These are phyloP conservation scores for Striga asiatica DNA, from an alignment of 257 asterid genomes.

Conservation along the genomic window DNA sequence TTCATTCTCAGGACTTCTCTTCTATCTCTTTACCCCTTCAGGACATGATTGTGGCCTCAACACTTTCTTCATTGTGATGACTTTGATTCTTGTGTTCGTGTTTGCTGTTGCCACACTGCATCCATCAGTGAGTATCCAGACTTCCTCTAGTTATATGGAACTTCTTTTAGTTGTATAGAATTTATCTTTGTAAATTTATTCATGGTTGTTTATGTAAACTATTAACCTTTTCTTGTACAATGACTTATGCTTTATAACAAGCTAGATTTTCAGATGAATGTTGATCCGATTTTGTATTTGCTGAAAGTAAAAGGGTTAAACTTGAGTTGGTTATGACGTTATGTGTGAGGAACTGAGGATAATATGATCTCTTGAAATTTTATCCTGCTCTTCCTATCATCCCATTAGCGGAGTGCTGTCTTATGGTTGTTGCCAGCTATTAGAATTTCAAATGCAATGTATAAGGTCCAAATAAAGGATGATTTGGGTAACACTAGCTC, in stretches of 20 bases:
- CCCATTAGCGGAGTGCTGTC: neutral
- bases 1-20: constrained; percentile 69
- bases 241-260: neutral
- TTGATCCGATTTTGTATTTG: neutral
- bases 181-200: neutral
- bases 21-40: constrained; percentile 65
- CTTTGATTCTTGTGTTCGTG: constrained; percentile 43
- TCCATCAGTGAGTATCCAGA: constrained; percentile 48
- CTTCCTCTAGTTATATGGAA: neutral
- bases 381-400: neutral
- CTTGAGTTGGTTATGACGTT: neutral
- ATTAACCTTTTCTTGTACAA: neutral
- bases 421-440: neutral
- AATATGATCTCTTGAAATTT: neutral
- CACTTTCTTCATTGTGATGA: constrained; percentile 66
- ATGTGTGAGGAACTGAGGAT: neutral
- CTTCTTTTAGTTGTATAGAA: too few relatives aligned
- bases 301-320: neutral
- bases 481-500: neutral
- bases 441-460: neutral
- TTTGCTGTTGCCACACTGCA: constrained; percentile 68
- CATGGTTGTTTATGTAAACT: neutral
- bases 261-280: neutral
- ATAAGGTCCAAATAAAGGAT: neutral
- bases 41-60: constrained; percentile 84